These are phyloP conservation scores for Zarea fungicola DNA, from an alignment of 2,329 filamentous ascomycete species.

Conservation along the genomic window DNA sequence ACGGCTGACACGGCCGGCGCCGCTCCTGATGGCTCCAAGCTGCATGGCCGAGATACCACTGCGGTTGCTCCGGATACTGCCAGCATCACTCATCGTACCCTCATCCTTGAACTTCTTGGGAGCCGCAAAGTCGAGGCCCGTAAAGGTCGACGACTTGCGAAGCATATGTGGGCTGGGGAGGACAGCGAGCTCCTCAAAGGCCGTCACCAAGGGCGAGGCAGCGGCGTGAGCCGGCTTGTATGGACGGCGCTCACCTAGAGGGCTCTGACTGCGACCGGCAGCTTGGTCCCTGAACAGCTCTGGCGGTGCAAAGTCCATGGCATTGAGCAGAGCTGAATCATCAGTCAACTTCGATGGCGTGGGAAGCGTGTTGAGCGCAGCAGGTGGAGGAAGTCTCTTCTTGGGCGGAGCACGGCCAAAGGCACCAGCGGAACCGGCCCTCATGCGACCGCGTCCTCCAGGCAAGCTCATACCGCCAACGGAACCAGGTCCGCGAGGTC, in stretches of 20 bases:
- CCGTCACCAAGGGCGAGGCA: constrained; percentile 72
- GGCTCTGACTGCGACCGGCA: constrained; percentile 63
- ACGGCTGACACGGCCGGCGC: constrained; percentile 81
- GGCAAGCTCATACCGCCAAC: constrained; percentile 15
- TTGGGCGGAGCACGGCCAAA: constrained; percentile 38
- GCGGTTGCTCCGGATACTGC: constrained; percentile 60
- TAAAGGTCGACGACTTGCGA: constrained; percentile 74
- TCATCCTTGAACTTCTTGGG: constrained; percentile 66
- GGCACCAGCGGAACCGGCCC: constrained; percentile 39
- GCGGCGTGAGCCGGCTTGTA: constrained; percentile 70
- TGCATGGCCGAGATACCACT: constrained; percentile 70
- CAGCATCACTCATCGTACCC: constrained; percentile 58
- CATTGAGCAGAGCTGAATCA: constrained; percentile 61
- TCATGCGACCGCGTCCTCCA: constrained; percentile 47
- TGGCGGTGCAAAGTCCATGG: constrained; percentile 85
- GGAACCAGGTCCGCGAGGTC: constrained; percentile 27
- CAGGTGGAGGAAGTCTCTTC: constrained; percentile 61
- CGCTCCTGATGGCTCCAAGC: constrained; percentile 66
- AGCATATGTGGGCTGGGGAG: constrained; percentile 83
- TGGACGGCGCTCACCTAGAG: constrained; percentile 58
- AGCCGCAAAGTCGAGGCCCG: constrained; percentile 73
- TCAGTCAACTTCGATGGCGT: constrained; percentile 82
- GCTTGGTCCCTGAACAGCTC: constrained; percentile 60
- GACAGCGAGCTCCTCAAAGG: constrained; percentile 79
- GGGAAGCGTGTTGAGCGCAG: constrained; percentile 68